phyloP scores from a whole-genome alignment of 2,329 filamentous ascomycete genomes.

The Diplodia corticola region DNA sequence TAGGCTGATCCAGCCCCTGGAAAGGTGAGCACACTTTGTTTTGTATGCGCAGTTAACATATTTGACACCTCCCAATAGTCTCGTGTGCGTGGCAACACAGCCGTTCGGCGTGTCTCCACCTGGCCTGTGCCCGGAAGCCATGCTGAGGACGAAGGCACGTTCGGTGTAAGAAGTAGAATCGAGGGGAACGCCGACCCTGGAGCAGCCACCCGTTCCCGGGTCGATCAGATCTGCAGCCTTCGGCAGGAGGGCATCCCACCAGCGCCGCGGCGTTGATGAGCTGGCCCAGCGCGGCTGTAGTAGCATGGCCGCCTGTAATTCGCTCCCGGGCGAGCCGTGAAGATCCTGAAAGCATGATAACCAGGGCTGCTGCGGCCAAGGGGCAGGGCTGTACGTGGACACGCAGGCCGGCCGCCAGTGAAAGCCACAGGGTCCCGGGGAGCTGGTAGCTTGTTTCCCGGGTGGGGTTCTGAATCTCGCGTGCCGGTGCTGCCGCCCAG shows the following conservation, averaged over 20 bases:
- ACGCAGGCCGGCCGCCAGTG: background rate
- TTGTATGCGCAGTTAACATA: slow-evolving; percentile 17
- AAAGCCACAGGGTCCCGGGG: slow-evolving; percentile 14
- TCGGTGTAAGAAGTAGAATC: background rate
- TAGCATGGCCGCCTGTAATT: background rate
- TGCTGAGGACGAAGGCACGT: background rate
- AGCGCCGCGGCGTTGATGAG: background rate
- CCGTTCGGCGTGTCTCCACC: slow-evolving; percentile 2
- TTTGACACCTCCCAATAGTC: slow-evolving; percentile 19
- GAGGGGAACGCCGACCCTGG: background rate
- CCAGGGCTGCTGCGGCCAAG: background rate
- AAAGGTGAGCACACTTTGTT: slow-evolving; percentile 19
- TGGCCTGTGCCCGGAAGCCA: slow-evolving; percentile 15
- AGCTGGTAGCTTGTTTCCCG: slow-evolving; percentile 10
- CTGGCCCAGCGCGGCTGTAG: background rate
- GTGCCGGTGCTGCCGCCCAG: slow-evolving; percentile 7
- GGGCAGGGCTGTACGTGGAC: background rate
- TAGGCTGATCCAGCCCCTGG: slow-evolving; percentile 14
- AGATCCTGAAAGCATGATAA: slow-evolving; percentile 7
- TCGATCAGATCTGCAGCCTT: slow-evolving; percentile 5
- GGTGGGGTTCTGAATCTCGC: slow-evolving; percentile 19
- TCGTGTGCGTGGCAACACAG: slow-evolving; percentile 13
- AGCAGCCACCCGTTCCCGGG: background rate
- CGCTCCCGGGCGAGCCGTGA: slow-evolving; percentile 6
- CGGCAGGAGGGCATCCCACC: slow-evolving; percentile 3